Conservation (phyloP, 257 asterid genomes). For the Solanum medicagineum region DNA sequence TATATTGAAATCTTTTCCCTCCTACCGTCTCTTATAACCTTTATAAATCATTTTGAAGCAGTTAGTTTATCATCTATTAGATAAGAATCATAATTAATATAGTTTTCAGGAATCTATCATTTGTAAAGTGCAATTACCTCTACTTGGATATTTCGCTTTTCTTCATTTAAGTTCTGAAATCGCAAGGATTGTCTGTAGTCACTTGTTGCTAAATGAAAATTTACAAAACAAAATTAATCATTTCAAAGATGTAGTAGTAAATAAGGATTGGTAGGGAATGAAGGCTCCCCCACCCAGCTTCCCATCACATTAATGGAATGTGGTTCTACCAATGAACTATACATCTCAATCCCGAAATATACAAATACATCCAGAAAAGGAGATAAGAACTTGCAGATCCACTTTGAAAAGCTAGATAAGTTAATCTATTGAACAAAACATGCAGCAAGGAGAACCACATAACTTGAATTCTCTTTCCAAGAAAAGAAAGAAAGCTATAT, state of each 20-base stretch:
- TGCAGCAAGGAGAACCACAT: not conserved
- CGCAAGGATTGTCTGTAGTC: constrained; percentile 93
- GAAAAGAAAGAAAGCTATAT: not conserved
- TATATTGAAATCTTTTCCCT: constrained; percentile 82
- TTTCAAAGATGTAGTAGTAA: not conserved
- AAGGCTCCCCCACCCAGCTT: not conserved
- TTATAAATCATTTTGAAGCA: not conserved
- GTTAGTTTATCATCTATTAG: not conserved
- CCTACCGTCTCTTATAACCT: constrained; percentile 87
- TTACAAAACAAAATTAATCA: not conserved
- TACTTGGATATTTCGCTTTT: constrained; percentile 76
- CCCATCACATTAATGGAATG: not conserved
- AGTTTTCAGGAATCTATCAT: not conserved
- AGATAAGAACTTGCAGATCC: not conserved
- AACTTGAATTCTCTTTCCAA: not conserved
- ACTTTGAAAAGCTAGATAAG: not conserved
- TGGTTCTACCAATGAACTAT: not conserved
- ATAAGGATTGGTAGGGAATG: not conserved
- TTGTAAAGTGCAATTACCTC: constrained; percentile 43
- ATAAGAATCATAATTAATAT: not conserved
- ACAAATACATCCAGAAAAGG: not conserved
- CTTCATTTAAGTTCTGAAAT: constrained; percentile 83
- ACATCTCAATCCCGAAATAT: not conserved
- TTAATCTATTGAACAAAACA: not conserved
- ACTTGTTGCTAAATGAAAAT: constrained; percentile 54